phyloP scores from a whole-genome alignment of 2,329 filamentous ascomycete species.

The Corynespora cassiicola region DNA sequence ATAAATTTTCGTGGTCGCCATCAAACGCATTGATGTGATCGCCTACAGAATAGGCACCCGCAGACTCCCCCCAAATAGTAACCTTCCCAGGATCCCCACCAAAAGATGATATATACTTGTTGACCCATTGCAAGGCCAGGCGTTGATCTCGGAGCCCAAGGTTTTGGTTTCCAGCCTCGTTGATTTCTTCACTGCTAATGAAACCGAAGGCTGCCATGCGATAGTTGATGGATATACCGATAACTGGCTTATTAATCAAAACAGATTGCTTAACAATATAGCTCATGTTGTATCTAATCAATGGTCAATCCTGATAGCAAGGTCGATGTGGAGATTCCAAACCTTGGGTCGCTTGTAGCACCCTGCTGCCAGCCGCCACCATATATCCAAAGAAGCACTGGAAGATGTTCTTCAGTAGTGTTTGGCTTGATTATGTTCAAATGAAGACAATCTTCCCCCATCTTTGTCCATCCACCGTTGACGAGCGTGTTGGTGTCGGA shows the following conservation, averaged over 20 bases:
- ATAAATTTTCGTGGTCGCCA: constrained; percentile 45
- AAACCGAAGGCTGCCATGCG: constrained; percentile 59
- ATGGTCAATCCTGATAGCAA: neutral
- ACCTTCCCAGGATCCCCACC: constrained; percentile 65
- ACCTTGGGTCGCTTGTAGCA: constrained; percentile 39
- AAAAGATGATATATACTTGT: constrained; percentile 59
- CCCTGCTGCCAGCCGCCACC: constrained; percentile 42
- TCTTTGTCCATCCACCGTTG: constrained; percentile 24
- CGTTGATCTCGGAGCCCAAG: constrained; percentile 69
- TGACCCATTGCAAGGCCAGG: constrained; percentile 65
- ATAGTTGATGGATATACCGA: constrained; percentile 53
- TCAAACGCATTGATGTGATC: constrained; percentile 47
- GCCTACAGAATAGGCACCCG: constrained; percentile 65
- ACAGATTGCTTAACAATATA: constrained; percentile 39
- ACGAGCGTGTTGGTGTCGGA: constrained; percentile 31
- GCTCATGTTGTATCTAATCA: constrained; percentile 34
- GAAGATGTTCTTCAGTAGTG: constrained; percentile 23
- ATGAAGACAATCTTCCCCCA: constrained; percentile 54
- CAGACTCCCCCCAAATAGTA: constrained; percentile 66
- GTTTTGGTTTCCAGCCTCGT: constrained; percentile 45
- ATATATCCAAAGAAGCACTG: constrained; percentile 42
- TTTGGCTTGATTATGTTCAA: constrained; percentile 42
- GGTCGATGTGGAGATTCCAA: neutral
- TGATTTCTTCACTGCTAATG: constrained; percentile 50
- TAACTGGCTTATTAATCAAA: constrained; percentile 35